Evolutionary conservation across 768 basidiomycete species (phyloP), one percentile per base, ranked within the genome.

Genomic region (Mycena leptocephala): DNA sequence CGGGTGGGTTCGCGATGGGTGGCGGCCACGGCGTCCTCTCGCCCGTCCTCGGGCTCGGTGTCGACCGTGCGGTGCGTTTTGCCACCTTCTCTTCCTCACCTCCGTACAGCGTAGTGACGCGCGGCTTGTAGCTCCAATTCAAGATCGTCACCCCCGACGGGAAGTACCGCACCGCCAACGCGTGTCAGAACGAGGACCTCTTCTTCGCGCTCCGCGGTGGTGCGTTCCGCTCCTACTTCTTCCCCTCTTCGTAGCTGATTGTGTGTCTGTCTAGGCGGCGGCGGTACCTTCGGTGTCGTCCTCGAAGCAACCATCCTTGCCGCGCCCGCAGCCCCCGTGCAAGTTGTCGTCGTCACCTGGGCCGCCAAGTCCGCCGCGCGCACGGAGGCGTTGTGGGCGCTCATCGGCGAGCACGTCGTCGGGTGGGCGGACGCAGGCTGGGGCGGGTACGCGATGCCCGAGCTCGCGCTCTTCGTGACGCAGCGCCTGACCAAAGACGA

Each of bases 91-190:
- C 22, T 32, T 43, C n/a, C 10, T 26, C 32, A 51, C 14, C 11
- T 55, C 2, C 51, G 26, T 51, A 30, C 14, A 9, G 13, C 32
- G 30, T 20, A 18, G 3, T 39, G 26, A 28, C 61, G 53, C 65
- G 9, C 28, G 32, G 5, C 32, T 20, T 58, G 58, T 68, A 89
- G 87, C 84, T 91, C 3, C 83, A 92, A 80, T 88, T 86, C 80
- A 89, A 88, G 73, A 82, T 92, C 5, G 90, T 92, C 8, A 91
- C 90, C 2, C 90, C 91, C 0, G 89, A 90, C 78, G 91, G 91
- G 0, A 72, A 83, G 30, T 82, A 82, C 75, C 85, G 88, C 33
- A 85, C 84, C 1, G 90, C 83, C 5, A 92, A 90, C 80, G 86
- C 84, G 16, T 89, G 88, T 59, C 86, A 91, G 78, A 89, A 91